Evolutionary conservation across 768 basidiomycete species (phyloP).

Genomic region (Calocybe cyanea): DNA sequence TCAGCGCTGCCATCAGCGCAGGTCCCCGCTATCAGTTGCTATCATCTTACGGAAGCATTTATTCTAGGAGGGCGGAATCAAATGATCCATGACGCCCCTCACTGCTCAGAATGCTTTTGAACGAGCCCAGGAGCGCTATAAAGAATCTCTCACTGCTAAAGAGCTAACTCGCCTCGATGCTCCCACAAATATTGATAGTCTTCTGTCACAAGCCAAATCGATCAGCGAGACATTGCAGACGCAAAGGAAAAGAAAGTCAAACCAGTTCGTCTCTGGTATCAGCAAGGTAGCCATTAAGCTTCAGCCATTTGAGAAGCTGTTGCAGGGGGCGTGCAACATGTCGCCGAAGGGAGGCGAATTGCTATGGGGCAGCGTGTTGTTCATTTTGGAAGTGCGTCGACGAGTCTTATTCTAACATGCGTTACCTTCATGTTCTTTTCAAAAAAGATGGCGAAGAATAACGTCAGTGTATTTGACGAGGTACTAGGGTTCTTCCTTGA

Average conservation of each 20-base stretch:
- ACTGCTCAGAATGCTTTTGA: slow-evolving; percentile 1
- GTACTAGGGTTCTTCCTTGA: background rate
- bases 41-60: too few relatives aligned
- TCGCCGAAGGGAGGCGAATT: slow-evolving; percentile 2
- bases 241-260: background rate
- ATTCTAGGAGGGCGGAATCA: too few relatives aligned
- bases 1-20: too few relatives aligned
- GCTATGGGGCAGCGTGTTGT: slow-evolving; percentile 5
- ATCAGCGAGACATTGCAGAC: background rate
- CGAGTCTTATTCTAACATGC: too few relatives aligned
- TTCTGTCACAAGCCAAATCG: background rate
- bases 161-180: slow-evolving; percentile 3
- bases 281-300: background rate
- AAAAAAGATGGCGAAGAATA: background rate
- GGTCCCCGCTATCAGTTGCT: too few relatives aligned
- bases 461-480: background rate
- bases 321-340: background rate
- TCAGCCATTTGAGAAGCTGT: slow-evolving; percentile 2
- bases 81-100: too few relatives aligned
- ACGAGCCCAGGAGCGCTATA: slow-evolving; percentile 2
- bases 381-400: slow-evolving; percentile 2
- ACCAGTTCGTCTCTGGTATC: background rate
- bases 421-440: too few relatives aligned
- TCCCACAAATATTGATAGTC: slow-evolving; percentile 1
- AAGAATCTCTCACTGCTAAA: slow-evolving; percentile 3